Base-by-base conservation (phyloP, 306 rosid genomes). In the Quercus berberidifolia region DNA sequence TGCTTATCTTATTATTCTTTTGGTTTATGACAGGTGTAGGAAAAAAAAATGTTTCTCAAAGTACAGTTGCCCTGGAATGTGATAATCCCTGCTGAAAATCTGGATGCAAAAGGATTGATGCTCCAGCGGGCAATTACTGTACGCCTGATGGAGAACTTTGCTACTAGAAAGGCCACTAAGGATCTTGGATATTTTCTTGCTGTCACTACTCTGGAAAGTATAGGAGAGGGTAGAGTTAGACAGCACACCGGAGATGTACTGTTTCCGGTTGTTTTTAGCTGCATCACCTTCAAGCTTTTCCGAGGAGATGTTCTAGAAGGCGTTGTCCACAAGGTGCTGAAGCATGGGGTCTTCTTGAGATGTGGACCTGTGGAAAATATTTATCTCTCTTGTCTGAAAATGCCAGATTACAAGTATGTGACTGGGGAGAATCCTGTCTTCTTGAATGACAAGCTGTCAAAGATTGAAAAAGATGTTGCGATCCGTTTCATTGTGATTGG, bases 141-240 rank as follows among this genome's bases (percentile, higher is more conserved):
- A n/a, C 90, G 90, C 21, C 91, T 95, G 28, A 67, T 92, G 65
- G 87, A 82, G 25, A 93, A 89, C 31, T 95, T 95, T 82, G 83
- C 99, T 12, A 74, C 72, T 1, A 95, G 86, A 76, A 92, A 81
- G 79, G 98, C 96, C 4, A 84, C 96, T 5, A 88, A 93, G 58
- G 97, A 95, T 78, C 87, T 87, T 5, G 98, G 99, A 2, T 93
- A 91, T 85, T 88, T 83, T 69, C 87, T 89, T 55, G 97, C 96
- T 0, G 91, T 95, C 67, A 95, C 92, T 2, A 87, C 91, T 8
- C 75, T 93, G 74, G 98, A 95, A 57, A 89, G 56, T 6, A 84
- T 93, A 6, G 98, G 97, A 23, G 98, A 91, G 79, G 99, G 97
- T 28, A 91, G 84, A 79, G 96, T 95, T 31, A 81, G 97, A 78